Base-by-base conservation (phyloP, 2,329 filamentous ascomycete species). In the Helotiales sp. region DNA sequence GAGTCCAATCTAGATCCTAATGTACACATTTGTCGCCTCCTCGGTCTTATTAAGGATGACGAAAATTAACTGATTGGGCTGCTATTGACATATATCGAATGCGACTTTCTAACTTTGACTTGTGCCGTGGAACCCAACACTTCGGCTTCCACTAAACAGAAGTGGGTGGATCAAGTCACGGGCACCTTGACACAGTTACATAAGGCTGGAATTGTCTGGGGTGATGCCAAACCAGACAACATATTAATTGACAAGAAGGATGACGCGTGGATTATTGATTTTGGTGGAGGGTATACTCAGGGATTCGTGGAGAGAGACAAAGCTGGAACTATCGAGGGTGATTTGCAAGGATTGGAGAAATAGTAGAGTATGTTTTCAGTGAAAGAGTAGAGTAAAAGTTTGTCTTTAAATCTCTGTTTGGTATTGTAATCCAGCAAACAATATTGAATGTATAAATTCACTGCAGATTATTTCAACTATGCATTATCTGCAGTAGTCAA, bases 221-320 rank as follows among this genome's bases (percentile, higher is more conserved):
- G 73, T 11, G 72, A 75, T 70, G 70, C 58, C 11, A 72, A 74
- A 49, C 45, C 71, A 32, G 71, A 63, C 6, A 74, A 73, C 64
- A 47, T 74, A n/a, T 34, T 75, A 26, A 69, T 75, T 52, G 67
- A 73, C 43, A 32, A 57, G 37, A 61, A 61, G 28, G 66, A 62
- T 34, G 64, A 71, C 50, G 73, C 69, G 43, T 70, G 65, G 66
- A 32, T 76, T 22, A 69, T 74, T 58, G 69, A 76, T 67, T 74
- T 77, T 64, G 71, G 70, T n/a, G 72, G 72, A 24, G 66, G 70
- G 0, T 74, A 68, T 61, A 72, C 70, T 15, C n/a, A 45, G 5
- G 69, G 62, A 3, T 75, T 22, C 26, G 71, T 72, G n/a, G 66
- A 70, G n/a, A 61, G 32, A 50, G 70, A 74, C 8, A 57, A 67